phyloP scores from a whole-genome alignment of 345 rosid species.

The Trapa bicornis region DNA sequence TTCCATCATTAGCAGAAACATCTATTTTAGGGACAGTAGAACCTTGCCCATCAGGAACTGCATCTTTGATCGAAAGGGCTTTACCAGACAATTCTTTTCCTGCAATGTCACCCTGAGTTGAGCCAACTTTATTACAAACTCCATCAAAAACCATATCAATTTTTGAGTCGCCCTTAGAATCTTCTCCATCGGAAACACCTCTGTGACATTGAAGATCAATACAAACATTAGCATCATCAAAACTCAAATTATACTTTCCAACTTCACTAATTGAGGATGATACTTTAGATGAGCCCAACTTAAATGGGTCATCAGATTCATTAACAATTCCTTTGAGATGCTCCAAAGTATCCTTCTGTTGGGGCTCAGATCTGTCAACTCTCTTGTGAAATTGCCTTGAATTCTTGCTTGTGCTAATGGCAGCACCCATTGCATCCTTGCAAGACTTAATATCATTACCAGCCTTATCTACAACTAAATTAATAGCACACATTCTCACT shows the following conservation, averaged over 20 bases:
- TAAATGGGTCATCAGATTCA: slow-evolving; percentile 13
- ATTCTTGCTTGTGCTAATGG: slow-evolving; percentile 19
- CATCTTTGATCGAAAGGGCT: slow-evolving; percentile 18
- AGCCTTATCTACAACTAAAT: slow-evolving; percentile 7
- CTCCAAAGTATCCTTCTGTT: background rate
- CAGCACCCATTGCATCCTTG: slow-evolving; percentile 12
- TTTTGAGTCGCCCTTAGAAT: background rate
- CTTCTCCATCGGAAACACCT: slow-evolving; percentile 8
- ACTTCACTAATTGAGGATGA: slow-evolving; percentile 13
- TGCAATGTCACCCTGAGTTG: background rate
- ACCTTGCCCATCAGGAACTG: slow-evolving; percentile 2
- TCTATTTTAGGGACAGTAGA: slow-evolving; percentile 3
- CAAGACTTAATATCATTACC: slow-evolving; percentile 11
- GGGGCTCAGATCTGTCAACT: background rate
- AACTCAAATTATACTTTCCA: slow-evolving; percentile 13
- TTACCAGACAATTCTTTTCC: background rate
- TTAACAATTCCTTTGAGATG: slow-evolving; percentile 1
- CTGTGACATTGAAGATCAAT: slow-evolving; percentile 10
- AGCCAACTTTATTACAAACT: slow-evolving; percentile 13
- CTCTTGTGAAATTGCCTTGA: slow-evolving; percentile 21
- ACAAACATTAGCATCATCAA: slow-evolving; percentile 5
- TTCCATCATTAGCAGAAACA: slow-evolving; percentile 10
- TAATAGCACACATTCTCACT: slow-evolving; percentile 12
- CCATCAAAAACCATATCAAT: slow-evolving; percentile 18
- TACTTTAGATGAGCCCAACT: slow-evolving; percentile 14